Conservation (phyloP, 2,329 filamentous ascomycete species). For the Dactylellina sp. region DNA sequence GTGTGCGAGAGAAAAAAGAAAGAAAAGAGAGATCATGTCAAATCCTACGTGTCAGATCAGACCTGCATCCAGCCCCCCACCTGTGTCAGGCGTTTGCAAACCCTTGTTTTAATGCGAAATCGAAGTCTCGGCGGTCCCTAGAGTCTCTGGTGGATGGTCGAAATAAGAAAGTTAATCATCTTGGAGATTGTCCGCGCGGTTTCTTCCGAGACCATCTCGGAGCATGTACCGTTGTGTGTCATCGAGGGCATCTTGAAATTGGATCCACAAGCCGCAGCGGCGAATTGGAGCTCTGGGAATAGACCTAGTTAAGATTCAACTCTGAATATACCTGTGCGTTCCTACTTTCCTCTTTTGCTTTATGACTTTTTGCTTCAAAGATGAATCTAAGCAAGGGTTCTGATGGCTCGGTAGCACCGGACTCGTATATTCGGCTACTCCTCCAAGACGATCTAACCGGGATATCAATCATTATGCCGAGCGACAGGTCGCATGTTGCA, state of each 20-base stretch:
- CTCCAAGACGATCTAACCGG: conserved; percentile 11
- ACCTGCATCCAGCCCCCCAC: neutral
- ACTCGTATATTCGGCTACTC: conserved; percentile 10
- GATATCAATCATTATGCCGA: conserved; percentile 13
- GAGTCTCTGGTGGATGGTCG: no score
- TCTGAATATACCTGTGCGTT: neutral
- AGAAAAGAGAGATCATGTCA: neutral
- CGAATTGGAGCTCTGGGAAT: neutral
- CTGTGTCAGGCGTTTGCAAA: neutral
- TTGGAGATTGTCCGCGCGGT: neutral
- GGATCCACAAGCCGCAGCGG: conserved; percentile 4
- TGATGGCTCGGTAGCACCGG: conserved; percentile 14
- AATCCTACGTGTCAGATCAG: conserved; percentile 9
- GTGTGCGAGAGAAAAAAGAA: no score
- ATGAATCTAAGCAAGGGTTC: neutral
- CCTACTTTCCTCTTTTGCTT: neutral
- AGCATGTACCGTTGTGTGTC: neutral
- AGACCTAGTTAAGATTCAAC: conserved; percentile 7
- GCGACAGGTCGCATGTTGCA: conserved; percentile 17
- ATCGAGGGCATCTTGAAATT: neutral
- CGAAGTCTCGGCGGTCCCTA: neutral
- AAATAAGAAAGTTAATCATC: neutral
- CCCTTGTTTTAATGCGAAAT: neutral
- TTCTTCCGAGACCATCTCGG: conserved; percentile 2
- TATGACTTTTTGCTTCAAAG: neutral